phyloP scores from a whole-genome alignment of 306 rosid species.

The Citrullus amarus region DNA sequence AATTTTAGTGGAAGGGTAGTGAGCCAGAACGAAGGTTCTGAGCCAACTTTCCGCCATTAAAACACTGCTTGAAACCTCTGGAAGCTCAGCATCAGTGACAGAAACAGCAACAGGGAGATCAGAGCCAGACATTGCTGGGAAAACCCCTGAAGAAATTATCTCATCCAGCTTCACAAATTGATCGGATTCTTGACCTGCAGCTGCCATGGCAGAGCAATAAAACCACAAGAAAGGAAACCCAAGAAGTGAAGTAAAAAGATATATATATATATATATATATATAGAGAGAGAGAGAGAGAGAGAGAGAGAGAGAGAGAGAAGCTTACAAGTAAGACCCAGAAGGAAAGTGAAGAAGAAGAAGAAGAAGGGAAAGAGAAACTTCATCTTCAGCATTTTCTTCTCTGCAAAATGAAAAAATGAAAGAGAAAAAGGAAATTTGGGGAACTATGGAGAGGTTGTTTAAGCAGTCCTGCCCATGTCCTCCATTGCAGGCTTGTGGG shows the following conservation, averaged over 20 bases:
- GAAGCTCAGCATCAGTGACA: slow-evolving; percentile 27
- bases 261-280: background rate
- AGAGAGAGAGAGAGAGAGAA: background rate
- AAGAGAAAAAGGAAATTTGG: background rate
- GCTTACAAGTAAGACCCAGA: slow-evolving; percentile 14
- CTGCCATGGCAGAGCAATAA: slow-evolving; percentile 14
- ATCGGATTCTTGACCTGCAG: slow-evolving; percentile 37
- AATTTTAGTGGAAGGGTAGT: slow-evolving; percentile 54
- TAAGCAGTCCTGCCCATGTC: background rate
- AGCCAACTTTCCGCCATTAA: slow-evolving; percentile 68
- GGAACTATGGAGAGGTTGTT: background rate
- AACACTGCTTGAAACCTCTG: slow-evolving; percentile 40
- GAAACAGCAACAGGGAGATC: slow-evolving; percentile 51
- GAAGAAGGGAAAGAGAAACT: background rate
- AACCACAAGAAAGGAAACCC: background rate
- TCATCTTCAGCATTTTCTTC: background rate
- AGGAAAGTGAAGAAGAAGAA: background rate
- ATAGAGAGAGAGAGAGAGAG: too few relatives aligned
- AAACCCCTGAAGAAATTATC: slow-evolving; percentile 19
- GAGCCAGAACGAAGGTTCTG: slow-evolving; percentile 43
- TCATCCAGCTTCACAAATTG: slow-evolving; percentile 34
- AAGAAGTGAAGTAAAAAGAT: background rate
- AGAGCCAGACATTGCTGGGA: slow-evolving; percentile 11
- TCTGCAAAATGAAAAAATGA: background rate
- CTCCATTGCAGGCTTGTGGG: background rate